Conservation (phyloP, 495 filamentous ascomycete species). For the Penicillium bialowiezense region DNA sequence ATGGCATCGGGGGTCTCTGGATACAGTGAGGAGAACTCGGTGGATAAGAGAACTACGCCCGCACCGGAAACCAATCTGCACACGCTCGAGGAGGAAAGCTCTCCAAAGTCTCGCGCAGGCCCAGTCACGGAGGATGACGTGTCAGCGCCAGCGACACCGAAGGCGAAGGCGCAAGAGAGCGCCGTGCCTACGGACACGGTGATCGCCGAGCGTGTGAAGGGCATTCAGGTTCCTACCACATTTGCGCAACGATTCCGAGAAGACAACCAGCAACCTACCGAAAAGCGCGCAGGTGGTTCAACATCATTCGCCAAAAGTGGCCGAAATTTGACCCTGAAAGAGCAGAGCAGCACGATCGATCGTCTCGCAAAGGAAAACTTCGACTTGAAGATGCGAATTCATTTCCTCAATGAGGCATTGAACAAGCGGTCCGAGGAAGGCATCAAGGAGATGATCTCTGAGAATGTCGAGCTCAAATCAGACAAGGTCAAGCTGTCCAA, state of each 20-base stretch:
- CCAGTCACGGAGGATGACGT: constrained; percentile 29
- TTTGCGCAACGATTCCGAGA: constrained; percentile 79
- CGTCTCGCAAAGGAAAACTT: constrained; percentile 91
- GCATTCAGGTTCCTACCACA: constrained; percentile 86
- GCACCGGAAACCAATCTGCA: constrained; percentile 53
- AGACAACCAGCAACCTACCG: constrained; percentile 52
- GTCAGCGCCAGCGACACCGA: constrained; percentile 42
- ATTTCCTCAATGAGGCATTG: constrained; percentile 90
- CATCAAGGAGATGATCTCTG: constrained; percentile 93
- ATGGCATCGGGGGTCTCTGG: constrained; percentile 90
- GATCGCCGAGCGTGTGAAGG: constrained; percentile 80
- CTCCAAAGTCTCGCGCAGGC: constrained; percentile 32
- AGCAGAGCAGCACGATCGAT: constrained; percentile 95
- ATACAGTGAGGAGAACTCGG: constrained; percentile 57
- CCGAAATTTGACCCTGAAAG: constrained; percentile 88
- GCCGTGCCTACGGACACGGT: constrained; percentile 78
- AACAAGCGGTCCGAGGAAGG: constrained; percentile 94
- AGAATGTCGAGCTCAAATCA: constrained; percentile 94
- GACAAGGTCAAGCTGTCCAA: constrained; percentile 82
- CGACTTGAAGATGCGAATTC: constrained; percentile 94
- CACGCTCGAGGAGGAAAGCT: constrained; percentile 60
- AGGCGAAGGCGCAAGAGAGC: constrained; percentile 43
- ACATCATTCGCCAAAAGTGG: constrained; percentile 61
- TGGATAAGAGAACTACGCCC: constrained; percentile 37
- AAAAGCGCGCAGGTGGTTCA: constrained; percentile 47